Conservation (phyloP, 2,329 filamentous ascomycete genomes). For the Trichophyton simii region DNA sequence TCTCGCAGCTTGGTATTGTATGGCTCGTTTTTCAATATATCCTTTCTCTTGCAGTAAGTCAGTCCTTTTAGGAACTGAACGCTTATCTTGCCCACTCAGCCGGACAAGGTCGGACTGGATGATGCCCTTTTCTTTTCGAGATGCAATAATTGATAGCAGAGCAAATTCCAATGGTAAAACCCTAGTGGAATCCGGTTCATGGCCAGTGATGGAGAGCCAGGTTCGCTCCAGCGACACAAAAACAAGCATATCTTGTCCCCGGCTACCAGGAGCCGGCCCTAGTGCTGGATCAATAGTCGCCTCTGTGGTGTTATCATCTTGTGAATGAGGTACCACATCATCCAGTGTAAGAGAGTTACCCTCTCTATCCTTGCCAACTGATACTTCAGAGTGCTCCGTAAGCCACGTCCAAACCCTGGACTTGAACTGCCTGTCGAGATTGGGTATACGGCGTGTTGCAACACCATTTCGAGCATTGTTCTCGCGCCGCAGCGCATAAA, state of each 20-base stretch:
- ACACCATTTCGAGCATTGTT: neutral
- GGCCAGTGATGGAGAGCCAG: constrained; percentile 50
- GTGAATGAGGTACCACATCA: constrained; percentile 22
- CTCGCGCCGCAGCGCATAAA: constrained; percentile 21
- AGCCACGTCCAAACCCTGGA: constrained; percentile 48
- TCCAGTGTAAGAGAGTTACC: constrained; percentile 31
- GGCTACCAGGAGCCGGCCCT: neutral
- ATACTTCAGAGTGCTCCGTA: constrained; percentile 43
- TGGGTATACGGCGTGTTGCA: constrained; percentile 6
- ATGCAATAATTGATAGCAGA: constrained; percentile 47
- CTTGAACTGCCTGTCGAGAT: constrained; percentile 40
- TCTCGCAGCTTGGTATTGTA: constrained; percentile 37
- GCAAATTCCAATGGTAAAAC: constrained; percentile 44
- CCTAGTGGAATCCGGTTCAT: constrained; percentile 43
- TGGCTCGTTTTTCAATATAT: constrained; percentile 47
- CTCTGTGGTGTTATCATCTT: constrained; percentile 6
- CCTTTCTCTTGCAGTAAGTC: constrained; percentile 45
- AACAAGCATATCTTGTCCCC: constrained; percentile 26
- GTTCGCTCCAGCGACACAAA: constrained; percentile 44
- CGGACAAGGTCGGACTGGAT: constrained; percentile 44
- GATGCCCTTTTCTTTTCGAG: constrained; percentile 42
- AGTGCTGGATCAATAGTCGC: neutral
- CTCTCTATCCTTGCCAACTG: constrained; percentile 33
- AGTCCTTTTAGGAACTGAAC: constrained; percentile 50
- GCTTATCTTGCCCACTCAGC: constrained; percentile 50